Evolutionary conservation across 2,329 filamentous ascomycete genomes (phyloP), one percentile per base, ranked within the genome.

Genomic region (Phoma herbarum): DNA sequence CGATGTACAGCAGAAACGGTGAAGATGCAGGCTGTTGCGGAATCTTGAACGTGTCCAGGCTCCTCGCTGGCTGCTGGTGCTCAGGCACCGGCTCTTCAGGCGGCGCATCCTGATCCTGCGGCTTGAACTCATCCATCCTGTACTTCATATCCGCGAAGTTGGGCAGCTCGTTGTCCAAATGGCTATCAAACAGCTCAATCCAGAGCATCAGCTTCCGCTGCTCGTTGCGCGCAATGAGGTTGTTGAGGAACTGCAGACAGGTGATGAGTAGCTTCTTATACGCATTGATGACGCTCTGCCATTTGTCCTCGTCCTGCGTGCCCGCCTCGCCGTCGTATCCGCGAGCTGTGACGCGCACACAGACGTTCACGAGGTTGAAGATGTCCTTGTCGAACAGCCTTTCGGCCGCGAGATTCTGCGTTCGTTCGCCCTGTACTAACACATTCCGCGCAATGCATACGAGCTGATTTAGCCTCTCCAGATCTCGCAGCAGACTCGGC

Each of bases 181-280:
- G 81, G 61, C 84, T 85, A 50, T 88, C 87, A 65, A 89, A 89
- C 2, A 89, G 78, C 70, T 87, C 84, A 35, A 88, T 75, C 86
- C 86, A 89, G 2, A 89, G 80, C 66, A 88, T 85, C 65, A 88
- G 80, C 68, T 89, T 89, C 37, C 86, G 79, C 59, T 86, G 82
- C 74, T 89, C 86, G 64, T 89, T 89, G 60, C 86, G 83, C 69
- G 86, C 86, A 45, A 88, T 85, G 47, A 88, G 82, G 63, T 89
- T 89, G 75, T 89, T 87, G 54, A 89, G 75, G 63, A 88, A 88
- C 69, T 89, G 87, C n/a, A 89, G 78, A 61, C 85, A 86, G 2
- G 86, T 88, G 54, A 88, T 88, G 66, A 89, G 78, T 18, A 89
- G 78, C 66, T 86, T 86, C 76, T 89, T 88, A 76, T 87, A 88